Evolutionary conservation across 2,329 filamentous ascomycete species (phyloP).

Genomic region (Hymenoscyphus fraxineus): DNA sequence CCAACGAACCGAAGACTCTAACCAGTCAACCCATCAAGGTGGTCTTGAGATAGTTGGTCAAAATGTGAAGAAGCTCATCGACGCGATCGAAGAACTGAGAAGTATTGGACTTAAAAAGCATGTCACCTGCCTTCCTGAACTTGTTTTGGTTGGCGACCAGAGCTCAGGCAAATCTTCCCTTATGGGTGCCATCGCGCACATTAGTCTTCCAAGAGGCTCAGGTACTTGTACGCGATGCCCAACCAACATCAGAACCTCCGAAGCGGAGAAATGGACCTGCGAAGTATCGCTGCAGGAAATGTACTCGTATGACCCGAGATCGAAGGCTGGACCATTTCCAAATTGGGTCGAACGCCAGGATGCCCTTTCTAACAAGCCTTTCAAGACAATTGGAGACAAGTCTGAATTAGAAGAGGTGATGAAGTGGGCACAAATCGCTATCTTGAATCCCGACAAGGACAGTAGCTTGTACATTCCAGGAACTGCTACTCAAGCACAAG

Average conservation of each 20-base stretch:
- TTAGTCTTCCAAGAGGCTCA: conserved; percentile 66
- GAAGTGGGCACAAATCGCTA: conserved; percentile 71
- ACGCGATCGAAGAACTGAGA: conserved; percentile 64
- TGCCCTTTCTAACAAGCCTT: conserved; percentile 45
- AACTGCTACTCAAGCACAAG: conserved; percentile 15
- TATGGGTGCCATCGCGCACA: conserved; percentile 60
- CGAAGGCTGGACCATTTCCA: conserved; percentile 43
- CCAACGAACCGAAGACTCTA: neutral
- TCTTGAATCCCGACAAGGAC: conserved; percentile 61
- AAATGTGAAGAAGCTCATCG: conserved; percentile 61
- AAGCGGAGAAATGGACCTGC: conserved; percentile 63
- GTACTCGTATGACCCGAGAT: conserved; percentile 49
- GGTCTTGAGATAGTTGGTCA: conserved; percentile 53
- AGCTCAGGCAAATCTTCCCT: conserved; percentile 75
- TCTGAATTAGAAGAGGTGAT: conserved; percentile 63
- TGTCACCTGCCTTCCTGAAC: conserved; percentile 65
- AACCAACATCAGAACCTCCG: conserved; percentile 66
- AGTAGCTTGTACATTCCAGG: conserved; percentile 42
- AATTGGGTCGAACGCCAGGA: conserved; percentile 56
- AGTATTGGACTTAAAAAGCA: conserved; percentile 69
- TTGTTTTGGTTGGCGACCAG: conserved; percentile 82
- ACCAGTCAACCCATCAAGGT: neutral
- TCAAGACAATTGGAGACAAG: conserved; percentile 61
- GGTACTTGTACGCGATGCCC: conserved; percentile 79
- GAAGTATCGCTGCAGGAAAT: conserved; percentile 61